These are phyloP conservation scores for Wickerhamiella kurtzmanii DNA, from an alignment of 805 yeast species.

Conservation along the genomic window DNA sequence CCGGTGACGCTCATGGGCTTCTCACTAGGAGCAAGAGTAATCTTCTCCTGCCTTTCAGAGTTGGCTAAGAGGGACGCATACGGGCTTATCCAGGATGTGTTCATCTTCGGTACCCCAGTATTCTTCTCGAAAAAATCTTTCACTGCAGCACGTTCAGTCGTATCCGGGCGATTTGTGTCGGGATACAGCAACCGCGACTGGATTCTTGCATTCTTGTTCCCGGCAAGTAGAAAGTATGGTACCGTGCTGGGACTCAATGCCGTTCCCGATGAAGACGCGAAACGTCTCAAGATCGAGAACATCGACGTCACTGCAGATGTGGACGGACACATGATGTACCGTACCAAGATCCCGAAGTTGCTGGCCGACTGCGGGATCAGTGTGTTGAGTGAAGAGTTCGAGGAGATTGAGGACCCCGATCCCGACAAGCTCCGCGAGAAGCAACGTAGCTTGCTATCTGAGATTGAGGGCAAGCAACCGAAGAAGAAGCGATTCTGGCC, in stretches of 20 bases:
- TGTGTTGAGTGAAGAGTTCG: constrained; percentile 77
- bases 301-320: constrained; percentile 76
- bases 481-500: constrained; percentile 23
- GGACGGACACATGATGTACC: constrained; percentile 95
- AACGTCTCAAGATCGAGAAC: constrained; percentile 43
- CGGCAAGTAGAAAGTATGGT: constrained; percentile 89
- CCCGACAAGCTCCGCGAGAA: constrained; percentile 66
- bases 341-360: constrained; percentile 81
- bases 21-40: constrained; percentile 83
- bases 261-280: constrained; percentile 27
- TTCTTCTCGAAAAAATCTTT: constrained; percentile 68
- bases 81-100: constrained; percentile 82
- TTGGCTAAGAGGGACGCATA: constrained; percentile 72
- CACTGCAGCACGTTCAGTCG: constrained; percentile 66
- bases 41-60: constrained; percentile 78
- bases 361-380: constrained; percentile 60
- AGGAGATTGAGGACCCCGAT: constrained; percentile 92
- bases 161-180: constrained; percentile 78
- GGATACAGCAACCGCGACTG: constrained; percentile 90
- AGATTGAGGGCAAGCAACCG: constrained; percentile 33
- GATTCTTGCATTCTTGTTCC: constrained; percentile 85
- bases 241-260: constrained; percentile 86
- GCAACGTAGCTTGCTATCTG: constrained; percentile 67
- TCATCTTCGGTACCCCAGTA: constrained; percentile 76
- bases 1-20: constrained; percentile 90